These are phyloP conservation scores for Zhuliangozyma blackwelliae DNA, from an alignment of 1,139 yeast genomes.

Conservation along the genomic window DNA sequence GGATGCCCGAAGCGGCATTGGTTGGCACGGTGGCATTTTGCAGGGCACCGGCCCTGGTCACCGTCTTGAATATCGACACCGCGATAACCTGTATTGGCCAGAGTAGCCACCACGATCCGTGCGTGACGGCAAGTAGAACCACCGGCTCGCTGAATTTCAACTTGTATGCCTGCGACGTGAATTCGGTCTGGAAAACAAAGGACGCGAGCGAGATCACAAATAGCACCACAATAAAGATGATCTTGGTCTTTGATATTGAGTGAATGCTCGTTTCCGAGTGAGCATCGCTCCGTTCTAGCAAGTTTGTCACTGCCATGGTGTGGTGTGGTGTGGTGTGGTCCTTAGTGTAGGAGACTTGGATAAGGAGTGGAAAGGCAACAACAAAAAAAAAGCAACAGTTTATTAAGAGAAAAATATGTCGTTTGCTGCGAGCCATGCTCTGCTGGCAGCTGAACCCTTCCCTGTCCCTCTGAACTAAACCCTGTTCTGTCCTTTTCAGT, in stretches of 20 bases:
- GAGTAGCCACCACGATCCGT: conserved; percentile 71
- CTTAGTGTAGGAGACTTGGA: too few relatives aligned
- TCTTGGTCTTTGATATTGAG: conserved; percentile 29
- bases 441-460: too few relatives aligned
- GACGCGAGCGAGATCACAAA: conserved; percentile 57
- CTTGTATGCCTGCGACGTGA: conserved; percentile 67
- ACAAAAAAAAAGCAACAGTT: too few relatives aligned
- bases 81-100: conserved; percentile 69
- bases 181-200: conserved; percentile 77
- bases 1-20: conserved; percentile 7
- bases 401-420: too few relatives aligned
- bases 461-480: too few relatives aligned
- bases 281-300: conserved; percentile 8
- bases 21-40: neutral
- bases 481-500: too few relatives aligned
- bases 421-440: too few relatives aligned
- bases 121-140: conserved; percentile 63
- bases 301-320: conserved; percentile 15
- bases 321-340: too few relatives aligned
- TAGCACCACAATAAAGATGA: conserved; percentile 52
- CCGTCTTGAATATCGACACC: conserved; percentile 43
- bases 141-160: conserved; percentile 66
- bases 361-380: too few relatives aligned
- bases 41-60: neutral
- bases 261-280: conserved; percentile 8